These are phyloP conservation scores for Fibroporia radiculosa DNA, from an alignment of 768 basidiomycete genomes.

Conservation along the genomic window DNA sequence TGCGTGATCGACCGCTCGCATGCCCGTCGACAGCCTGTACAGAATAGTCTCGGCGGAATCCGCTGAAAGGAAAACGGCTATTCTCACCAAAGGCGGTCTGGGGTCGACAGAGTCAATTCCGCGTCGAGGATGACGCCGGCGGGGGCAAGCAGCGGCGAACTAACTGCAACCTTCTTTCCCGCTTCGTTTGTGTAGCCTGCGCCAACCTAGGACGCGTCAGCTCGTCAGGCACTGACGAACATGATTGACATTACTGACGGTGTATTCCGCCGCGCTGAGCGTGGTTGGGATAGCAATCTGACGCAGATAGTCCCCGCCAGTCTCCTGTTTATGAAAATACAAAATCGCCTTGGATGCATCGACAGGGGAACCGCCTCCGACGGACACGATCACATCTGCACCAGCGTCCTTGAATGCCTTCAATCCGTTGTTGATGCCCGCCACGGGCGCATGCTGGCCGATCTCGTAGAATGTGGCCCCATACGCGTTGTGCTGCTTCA, in stretches of 20 bases:
- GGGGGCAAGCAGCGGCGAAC: slow-evolving; percentile 51
- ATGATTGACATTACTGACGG: slow-evolving; percentile 29
- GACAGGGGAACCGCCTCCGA: slow-evolving; percentile 77
- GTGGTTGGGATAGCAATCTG: slow-evolving; percentile 83
- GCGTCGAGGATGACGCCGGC: slow-evolving; percentile 74
- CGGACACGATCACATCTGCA: slow-evolving; percentile 62
- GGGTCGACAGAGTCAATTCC: slow-evolving; percentile 64
- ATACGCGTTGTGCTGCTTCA: slow-evolving; percentile 51
- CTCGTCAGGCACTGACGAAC: not conserved
- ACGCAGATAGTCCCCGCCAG: slow-evolving; percentile 40
- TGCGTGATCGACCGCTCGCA: slow-evolving; percentile 74
- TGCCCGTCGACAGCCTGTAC: slow-evolving; percentile 66
- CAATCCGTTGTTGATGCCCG: slow-evolving; percentile 52
- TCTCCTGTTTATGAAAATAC: slow-evolving; percentile 51
- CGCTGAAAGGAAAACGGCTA: slow-evolving; percentile 2
- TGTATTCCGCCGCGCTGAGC: slow-evolving; percentile 71
- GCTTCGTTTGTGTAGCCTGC: slow-evolving; percentile 68
- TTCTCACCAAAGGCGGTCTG: slow-evolving; percentile 63
- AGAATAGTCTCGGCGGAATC: slow-evolving; percentile 2
- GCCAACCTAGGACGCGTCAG: slow-evolving; percentile 1
- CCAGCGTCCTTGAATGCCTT: slow-evolving; percentile 44
- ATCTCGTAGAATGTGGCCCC: slow-evolving; percentile 67
- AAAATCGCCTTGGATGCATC: slow-evolving; percentile 73
- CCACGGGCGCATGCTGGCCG: slow-evolving; percentile 64
- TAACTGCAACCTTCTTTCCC: slow-evolving; percentile 56